phyloP scores from a whole-genome alignment of 176 grass and related monocot species.

The Coix lacrymajobi region DNA sequence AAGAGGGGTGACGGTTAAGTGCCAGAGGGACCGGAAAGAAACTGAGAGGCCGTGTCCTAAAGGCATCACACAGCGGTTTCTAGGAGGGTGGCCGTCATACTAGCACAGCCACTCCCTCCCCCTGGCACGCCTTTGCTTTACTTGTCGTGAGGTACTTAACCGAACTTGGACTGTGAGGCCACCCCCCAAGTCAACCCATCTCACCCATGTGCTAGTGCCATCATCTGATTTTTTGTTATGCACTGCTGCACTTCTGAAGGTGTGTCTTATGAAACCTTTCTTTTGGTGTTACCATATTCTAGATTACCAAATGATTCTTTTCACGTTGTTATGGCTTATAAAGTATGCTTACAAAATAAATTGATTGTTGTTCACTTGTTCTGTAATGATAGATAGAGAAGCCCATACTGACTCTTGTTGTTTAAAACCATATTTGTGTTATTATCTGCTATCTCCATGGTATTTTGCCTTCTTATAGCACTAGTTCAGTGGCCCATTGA shows the following conservation, averaged over 20 bases:
- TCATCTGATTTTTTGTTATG: background rate
- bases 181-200: background rate
- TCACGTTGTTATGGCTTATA: background rate
- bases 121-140: background rate
- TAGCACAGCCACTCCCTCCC: too few relatives aligned
- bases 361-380: background rate
- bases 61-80: too few relatives aligned
- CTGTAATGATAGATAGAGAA: background rate
- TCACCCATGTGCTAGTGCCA: background rate
- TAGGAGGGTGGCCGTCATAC: too few relatives aligned
- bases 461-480: background rate
- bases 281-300: background rate
- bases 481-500: background rate
- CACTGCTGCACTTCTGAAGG: background rate
- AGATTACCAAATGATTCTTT: background rate
- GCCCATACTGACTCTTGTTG: background rate
- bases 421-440: background rate
- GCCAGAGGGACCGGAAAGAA: background rate
- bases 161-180: background rate
- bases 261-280: conserved; percentile 2
- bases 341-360: conserved; percentile 3
- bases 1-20: background rate
- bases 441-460: background rate
- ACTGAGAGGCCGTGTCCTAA: background rate
- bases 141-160: background rate